Conservation (phyloP, 2,329 filamentous ascomycete genomes). For the Blumeria graminis region DNA sequence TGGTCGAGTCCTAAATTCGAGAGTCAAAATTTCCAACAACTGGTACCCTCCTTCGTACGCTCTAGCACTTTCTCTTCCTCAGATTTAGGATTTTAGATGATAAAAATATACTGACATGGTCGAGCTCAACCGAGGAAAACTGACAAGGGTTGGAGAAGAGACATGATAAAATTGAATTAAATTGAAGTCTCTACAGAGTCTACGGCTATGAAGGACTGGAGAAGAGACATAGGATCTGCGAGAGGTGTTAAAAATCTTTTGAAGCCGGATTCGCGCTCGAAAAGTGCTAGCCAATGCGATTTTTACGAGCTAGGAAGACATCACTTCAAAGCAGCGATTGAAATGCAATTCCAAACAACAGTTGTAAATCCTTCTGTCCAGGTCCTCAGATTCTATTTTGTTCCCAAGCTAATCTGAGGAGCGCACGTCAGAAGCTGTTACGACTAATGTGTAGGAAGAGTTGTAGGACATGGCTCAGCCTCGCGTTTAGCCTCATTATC, state of each 20-base stretch:
- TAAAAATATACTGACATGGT: not conserved
- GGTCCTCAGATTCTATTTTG: not conserved
- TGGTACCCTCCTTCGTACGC: not conserved
- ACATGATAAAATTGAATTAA: no score
- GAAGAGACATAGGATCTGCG: not conserved
- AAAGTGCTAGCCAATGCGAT: not conserved
- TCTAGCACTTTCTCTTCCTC: not conserved
- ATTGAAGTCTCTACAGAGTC: no score
- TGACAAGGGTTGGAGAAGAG: not conserved
- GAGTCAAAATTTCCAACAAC: no score
- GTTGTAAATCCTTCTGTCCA: not conserved
- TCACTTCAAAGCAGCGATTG: not conserved
- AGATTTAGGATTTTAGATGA: not conserved
- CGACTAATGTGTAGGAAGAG: not conserved
- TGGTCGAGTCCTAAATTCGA: no score
- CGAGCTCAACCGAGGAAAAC: not conserved
- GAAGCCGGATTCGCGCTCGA: not conserved
- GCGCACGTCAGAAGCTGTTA: not conserved
- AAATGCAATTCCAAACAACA: not conserved
- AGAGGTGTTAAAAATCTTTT: not conserved
- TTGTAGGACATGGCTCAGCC: not conserved
- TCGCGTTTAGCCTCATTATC: not conserved
- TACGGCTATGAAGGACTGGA: not conserved
- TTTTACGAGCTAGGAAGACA: not conserved
- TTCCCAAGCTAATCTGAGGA: not conserved